Conservation (phyloP, 179 eudicot species). For the Patellifolia procumbens region DNA sequence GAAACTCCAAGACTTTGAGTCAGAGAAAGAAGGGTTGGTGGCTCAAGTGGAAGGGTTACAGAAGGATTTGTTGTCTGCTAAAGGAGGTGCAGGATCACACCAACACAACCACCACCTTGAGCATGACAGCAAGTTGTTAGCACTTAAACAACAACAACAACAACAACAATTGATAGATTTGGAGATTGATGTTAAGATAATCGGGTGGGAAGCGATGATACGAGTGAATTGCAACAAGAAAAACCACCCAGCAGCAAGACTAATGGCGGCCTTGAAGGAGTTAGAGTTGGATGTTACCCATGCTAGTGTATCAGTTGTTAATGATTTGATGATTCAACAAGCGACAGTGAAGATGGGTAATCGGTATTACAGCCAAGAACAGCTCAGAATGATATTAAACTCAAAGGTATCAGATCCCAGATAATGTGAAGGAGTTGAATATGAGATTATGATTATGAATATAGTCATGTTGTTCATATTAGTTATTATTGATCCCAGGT, state of each 20-base stretch:
- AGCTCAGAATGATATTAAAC: conserved; percentile 51
- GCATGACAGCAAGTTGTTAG: conserved; percentile 28
- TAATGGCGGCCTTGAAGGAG: conserved; percentile 76
- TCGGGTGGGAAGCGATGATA: conserved; percentile 86
- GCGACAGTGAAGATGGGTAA: conserved; percentile 71
- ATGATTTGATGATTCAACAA: conserved; percentile 85
- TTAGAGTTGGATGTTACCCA: conserved; percentile 68
- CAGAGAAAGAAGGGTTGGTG: conserved; percentile 48
- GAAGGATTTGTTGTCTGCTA: conserved; percentile 44
- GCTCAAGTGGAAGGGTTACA: conserved; percentile 47
- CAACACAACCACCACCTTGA: neutral
- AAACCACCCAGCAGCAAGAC: conserved; percentile 78
- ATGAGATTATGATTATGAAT: neutral
- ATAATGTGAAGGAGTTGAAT: neutral
- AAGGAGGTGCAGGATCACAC: conserved; percentile 17
- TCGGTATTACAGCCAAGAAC: conserved; percentile 64
- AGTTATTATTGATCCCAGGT: neutral
- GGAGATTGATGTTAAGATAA: conserved; percentile 74
- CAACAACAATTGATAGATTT: conserved; percentile 33
- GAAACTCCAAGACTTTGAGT: conserved; percentile 45
- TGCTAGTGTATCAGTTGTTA: conserved; percentile 73
- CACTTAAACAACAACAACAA: conserved; percentile 9
- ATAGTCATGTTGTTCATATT: conserved; percentile 3
- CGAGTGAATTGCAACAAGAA: conserved; percentile 55
- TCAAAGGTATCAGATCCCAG: conserved; percentile 49